These are phyloP conservation scores for Adansonia rubrostipa DNA, from an alignment of 441 rosid genomes.

Conservation along the genomic window DNA sequence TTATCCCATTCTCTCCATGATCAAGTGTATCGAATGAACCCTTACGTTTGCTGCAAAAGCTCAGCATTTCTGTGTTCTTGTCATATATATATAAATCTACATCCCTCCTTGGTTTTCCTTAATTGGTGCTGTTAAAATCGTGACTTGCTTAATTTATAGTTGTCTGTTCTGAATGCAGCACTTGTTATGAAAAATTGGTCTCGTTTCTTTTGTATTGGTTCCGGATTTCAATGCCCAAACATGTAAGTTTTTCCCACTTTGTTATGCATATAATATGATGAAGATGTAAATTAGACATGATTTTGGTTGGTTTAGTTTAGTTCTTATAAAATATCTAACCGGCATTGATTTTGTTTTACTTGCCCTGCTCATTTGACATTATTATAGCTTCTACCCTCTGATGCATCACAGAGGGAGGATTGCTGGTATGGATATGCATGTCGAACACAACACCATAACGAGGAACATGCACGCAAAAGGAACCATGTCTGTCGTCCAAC, in stretches of 20 bases:
- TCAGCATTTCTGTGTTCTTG: background rate
- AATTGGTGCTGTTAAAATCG: background rate
- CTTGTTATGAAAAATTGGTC: conserved; percentile 75
- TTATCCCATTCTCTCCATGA: background rate
- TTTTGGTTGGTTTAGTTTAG: background rate
- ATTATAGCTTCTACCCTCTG: conserved; percentile 55
- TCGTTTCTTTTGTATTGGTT: conserved; percentile 88
- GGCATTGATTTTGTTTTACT: background rate
- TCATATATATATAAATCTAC: background rate
- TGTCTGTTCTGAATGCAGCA: conserved; percentile 47
- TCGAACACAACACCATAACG: conserved; percentile 87
- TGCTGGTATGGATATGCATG: conserved; percentile 95
- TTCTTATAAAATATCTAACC: background rate
- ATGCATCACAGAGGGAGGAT: conserved; percentile 62
- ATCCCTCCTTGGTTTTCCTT: background rate
- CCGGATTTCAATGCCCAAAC: conserved; percentile 62
- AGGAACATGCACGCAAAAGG: conserved; percentile 81
- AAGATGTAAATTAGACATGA: background rate
- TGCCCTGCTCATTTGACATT: background rate
- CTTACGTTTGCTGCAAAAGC: background rate
- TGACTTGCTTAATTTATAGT: background rate
- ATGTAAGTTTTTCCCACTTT: conserved; percentile 43
- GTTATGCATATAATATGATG: background rate
- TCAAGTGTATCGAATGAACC: background rate
- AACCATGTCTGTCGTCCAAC: conserved; percentile 94